Evolutionary conservation across 768 basidiomycete species (phyloP).

Genomic region (Lactarius vividus): DNA sequence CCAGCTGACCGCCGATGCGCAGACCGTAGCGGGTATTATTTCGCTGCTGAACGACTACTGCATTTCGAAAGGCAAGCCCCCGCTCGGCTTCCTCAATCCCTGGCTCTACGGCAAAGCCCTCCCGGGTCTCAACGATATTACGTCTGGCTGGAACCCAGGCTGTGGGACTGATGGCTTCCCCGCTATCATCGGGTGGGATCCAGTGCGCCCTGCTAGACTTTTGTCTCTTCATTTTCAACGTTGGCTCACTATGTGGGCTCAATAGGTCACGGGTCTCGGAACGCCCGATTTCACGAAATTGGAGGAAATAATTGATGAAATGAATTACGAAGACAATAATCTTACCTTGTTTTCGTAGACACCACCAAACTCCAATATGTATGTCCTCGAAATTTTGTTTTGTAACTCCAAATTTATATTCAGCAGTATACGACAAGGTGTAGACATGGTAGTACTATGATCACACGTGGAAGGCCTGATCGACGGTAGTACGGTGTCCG

Average conservation of each 20-base stretch:
- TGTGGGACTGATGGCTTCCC: neutral
- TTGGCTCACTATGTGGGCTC: neutral
- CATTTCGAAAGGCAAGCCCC: neutral
- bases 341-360: no score
- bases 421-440: no score
- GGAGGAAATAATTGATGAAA: neutral
- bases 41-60: neutral
- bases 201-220: neutral
- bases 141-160: neutral
- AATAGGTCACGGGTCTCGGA: neutral
- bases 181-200: neutral
- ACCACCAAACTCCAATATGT: no score
- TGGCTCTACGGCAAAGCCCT: neutral
- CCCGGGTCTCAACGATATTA: neutral
- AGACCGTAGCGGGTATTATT: neutral
- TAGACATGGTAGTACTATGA: no score
- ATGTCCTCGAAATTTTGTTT: no score
- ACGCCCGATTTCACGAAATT: neutral
- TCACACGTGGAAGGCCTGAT: no score
- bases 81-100: neutral
- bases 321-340: no score
- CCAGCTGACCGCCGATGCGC: neutral
- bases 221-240: neutral
- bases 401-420: no score
- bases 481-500: no score